These are phyloP conservation scores for Forsythia suspensa DNA, from an alignment of 257 asterid species.

Conservation along the genomic window DNA sequence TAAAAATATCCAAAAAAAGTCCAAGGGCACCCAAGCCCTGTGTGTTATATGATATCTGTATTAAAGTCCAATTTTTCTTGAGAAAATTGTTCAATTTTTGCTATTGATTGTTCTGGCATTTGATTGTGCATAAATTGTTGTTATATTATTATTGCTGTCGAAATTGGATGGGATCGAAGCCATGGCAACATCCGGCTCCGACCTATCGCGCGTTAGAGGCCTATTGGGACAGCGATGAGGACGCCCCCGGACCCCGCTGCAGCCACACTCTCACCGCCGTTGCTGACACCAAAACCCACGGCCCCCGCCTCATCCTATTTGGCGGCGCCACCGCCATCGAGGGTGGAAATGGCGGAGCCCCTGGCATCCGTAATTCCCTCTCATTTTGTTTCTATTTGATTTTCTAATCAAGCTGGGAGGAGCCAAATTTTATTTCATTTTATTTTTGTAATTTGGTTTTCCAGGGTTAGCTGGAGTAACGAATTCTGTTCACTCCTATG, in stretches of 20 bases:
- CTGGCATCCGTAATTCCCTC: constrained; percentile 75
- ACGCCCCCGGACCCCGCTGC: constrained; percentile 98
- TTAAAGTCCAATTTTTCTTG: background rate
- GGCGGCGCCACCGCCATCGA: constrained; percentile 99
- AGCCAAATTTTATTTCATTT: background rate
- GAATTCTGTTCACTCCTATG: constrained; percentile 81
- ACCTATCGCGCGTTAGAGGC: constrained; percentile 58
- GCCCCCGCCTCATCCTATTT: constrained; percentile 90
- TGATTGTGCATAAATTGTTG: background rate
- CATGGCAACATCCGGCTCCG: constrained; percentile 69
- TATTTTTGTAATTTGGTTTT: background rate
- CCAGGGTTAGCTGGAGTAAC: constrained; percentile 97
- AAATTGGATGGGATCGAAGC: constrained; percentile 61
- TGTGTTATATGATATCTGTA: background rate
- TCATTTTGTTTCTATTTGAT: constrained; percentile 1
- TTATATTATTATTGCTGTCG: background rate
- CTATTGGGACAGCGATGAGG: constrained; percentile 89
- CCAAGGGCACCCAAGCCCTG: too few relatives aligned
- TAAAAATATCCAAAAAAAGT: too few relatives aligned
- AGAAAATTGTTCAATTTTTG: background rate
- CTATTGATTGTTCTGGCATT: background rate
- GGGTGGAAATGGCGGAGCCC: constrained; percentile 79
- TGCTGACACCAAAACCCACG: constrained; percentile 81
- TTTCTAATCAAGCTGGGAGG: background rate
- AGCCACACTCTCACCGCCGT: constrained; percentile 94